A percentile compares a stretch with the other conserved stretches of the same genome.
Conservation (phyloP, 2,329 filamentous ascomycete genomes). For the Endoconidiophora laricicola region DNA sequence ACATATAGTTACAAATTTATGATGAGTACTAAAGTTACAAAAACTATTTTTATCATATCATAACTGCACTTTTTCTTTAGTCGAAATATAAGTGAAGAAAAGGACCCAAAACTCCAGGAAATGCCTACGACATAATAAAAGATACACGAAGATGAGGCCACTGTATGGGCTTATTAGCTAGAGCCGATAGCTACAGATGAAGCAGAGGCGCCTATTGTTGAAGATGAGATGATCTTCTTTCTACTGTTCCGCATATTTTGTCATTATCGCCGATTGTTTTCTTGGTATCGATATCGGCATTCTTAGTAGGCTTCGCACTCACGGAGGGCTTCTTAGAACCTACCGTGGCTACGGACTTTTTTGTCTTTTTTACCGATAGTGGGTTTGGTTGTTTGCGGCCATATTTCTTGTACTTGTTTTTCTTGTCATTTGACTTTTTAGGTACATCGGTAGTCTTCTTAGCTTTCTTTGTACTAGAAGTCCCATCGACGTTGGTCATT, state of each 20-base stretch:
- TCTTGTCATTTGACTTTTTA: slow-evolving; percentile 18
- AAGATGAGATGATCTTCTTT: slow-evolving; percentile 3
- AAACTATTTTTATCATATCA: not conserved
- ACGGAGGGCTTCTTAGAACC: slow-evolving; percentile 16
- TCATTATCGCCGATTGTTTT: slow-evolving; percentile 9
- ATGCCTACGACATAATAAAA: not conserved
- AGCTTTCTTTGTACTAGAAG: slow-evolving; percentile 22
- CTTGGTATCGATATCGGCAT: not conserved
- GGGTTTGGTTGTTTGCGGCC: slow-evolving; percentile 57
- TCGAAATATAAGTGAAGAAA: not conserved
- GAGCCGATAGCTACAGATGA: not conserved
- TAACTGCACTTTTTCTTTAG: not conserved
- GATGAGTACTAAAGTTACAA: not conserved
- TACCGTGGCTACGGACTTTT: slow-evolving; percentile 9
- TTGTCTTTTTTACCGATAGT: slow-evolving; percentile 46
- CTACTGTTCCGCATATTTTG: slow-evolving; percentile 15
- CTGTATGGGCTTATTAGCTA: not conserved
- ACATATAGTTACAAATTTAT: not conserved
- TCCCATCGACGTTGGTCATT: slow-evolving; percentile 17
- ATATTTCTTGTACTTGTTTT: slow-evolving; percentile 40
- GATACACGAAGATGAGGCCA: not conserved
- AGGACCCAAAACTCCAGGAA: slow-evolving; percentile 7
- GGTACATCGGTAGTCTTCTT: not conserved
- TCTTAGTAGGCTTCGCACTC: not conserved
- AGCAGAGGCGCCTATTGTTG: not conserved